Base-by-base conservation (phyloP, 2,329 filamentous ascomycete species). In the Xylaria sp. region DNA sequence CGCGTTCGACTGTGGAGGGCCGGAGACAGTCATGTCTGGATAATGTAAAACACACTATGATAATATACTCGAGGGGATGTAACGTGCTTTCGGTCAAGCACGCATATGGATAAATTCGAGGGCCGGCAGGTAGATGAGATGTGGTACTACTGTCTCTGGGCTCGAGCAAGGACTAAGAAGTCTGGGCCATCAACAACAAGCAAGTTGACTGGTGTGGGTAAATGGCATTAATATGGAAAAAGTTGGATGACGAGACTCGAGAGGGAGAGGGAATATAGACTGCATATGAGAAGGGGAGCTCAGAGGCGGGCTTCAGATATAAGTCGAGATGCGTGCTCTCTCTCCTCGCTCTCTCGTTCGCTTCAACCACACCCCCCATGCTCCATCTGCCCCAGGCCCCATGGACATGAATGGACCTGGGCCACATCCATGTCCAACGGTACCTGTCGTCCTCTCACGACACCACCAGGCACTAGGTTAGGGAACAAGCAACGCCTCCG, bases 11-110 rank as follows among this genome's bases (percentile, higher is more conserved):
- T 82, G 82, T 73, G 82, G 81, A 65, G 81, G 77, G 70, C 83
- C 77, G 71, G 84, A 79, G 71, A 84, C 83, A 65, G 85, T 86
- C 85, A 88, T 87, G 71, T 73, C 72, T 68, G 62, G 61, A 58
- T 68, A 71, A 68, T 42, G 34, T 61, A 21, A 61, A 73, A 67
- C 59, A 67, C 59, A 73, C 65, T 73, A 71, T 72, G 47, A 55
- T 50, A 45, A 54, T 48, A 54, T 65, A 64, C 32, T 65, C 72
- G 69, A 69, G 65, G 60, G 73, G 59, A 73, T 75, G 67, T 70
- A 75, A 71, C 67, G 74, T 69, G 62, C 69, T 72, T 64, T 73
- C 71, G 70, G 68, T 69, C 67, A 69, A 70, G 64, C 67, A 71
- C 71, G 65, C 69, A 71, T 74, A 69, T 70, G 72, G 74, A 51